phyloP scores from a whole-genome alignment of 225 moss, liverwort and hornwort genomes.

The Physcomitrium patens region DNA sequence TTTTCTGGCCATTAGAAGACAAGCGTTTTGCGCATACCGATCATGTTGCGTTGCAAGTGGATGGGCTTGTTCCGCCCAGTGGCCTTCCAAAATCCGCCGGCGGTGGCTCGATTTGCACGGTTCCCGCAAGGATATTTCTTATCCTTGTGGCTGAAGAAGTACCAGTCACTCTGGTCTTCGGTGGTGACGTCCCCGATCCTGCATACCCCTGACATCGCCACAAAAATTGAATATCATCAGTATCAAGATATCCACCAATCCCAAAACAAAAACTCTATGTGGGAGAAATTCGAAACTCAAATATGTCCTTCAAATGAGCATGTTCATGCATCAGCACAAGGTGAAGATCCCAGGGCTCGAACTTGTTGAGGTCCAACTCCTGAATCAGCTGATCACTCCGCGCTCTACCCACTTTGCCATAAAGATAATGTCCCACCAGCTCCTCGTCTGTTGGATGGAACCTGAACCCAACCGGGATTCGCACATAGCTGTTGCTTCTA shows the following conservation, averaged over 20 bases:
- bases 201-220: constrained; percentile 45
- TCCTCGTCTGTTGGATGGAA: constrained; percentile 61
- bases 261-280: no score
- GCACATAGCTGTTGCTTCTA: constrained; percentile 22
- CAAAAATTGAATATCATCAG: background rate
- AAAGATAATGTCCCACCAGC: constrained; percentile 49
- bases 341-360: constrained; percentile 82
- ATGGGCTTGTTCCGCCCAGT: constrained; percentile 83
- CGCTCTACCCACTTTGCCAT: constrained; percentile 41
- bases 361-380: constrained; percentile 74
- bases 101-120: constrained; percentile 74
- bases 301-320: no score
- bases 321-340: constrained; percentile 27
- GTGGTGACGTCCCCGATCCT: constrained; percentile 59
- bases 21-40: constrained; percentile 54
- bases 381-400: constrained; percentile 57
- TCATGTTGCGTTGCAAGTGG: constrained; percentile 38
- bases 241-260: no score
- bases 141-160: constrained; percentile 82
- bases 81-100: constrained; percentile 83
- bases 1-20: constrained; percentile 51
- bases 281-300: no score
- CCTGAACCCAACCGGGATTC: constrained; percentile 56
- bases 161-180: constrained; percentile 61
- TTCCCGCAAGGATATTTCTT: constrained; percentile 81